A percentile compares a stretch with the other conserved stretches of the same genome.
Evolutionary conservation across 2,329 filamentous ascomycete genomes (phyloP).

Genomic region (Colletotrichum trifolii): DNA sequence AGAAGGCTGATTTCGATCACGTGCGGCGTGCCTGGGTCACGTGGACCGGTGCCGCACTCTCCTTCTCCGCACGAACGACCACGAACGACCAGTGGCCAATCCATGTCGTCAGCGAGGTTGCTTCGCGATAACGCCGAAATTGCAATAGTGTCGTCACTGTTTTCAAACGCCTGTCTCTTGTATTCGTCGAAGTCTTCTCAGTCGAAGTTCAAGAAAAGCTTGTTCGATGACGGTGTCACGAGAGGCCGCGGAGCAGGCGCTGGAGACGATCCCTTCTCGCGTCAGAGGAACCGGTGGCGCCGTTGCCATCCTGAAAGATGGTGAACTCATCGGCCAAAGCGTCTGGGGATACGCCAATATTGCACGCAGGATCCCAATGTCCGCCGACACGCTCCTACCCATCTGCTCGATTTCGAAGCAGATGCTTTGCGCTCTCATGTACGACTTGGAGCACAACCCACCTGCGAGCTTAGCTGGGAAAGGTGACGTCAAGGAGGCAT

Average conservation of each 20-base stretch:
- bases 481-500: slow-evolving; percentile 41
- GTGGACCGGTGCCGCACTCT: no score
- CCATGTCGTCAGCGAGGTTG: no score
- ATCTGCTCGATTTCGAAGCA: slow-evolving; percentile 61
- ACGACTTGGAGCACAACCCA: slow-evolving; percentile 45
- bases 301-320: slow-evolving; percentile 54
- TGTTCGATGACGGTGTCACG: neutral
- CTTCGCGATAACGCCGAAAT: no score
- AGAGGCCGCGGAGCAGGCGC: neutral
- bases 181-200: no score
- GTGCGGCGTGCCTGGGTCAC: no score
- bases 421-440: slow-evolving; percentile 51
- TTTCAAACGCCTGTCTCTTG: no score
- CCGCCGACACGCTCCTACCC: slow-evolving; percentile 49
- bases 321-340: slow-evolving; percentile 50
- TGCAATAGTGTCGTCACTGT: no score
- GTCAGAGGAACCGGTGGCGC: slow-evolving; percentile 54
- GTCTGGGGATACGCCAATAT: slow-evolving; percentile 57
- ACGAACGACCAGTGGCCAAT: no score
- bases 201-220: no score
- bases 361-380: slow-evolving; percentile 49
- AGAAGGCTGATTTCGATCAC: no score
- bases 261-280: neutral
- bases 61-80: no score
- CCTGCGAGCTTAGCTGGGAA: slow-evolving; percentile 45